These are phyloP conservation scores for Cyclostephanos invisitatus DNA, from an alignment of 108 stramenopile genomes.

Conservation along the genomic window DNA sequence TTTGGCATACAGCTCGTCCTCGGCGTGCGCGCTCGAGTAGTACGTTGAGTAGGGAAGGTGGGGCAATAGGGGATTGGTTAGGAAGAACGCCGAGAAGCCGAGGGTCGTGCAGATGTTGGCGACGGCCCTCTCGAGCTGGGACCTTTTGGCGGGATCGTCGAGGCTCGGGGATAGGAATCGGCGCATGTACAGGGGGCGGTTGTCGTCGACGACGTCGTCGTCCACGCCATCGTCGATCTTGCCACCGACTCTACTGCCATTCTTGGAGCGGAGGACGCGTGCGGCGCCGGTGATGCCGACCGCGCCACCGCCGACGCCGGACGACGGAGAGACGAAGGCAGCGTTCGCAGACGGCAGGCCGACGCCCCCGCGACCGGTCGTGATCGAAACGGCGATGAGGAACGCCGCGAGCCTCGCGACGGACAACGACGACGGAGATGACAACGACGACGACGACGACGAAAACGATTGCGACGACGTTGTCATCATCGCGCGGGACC, in stretches of 20 bases:
- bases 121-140: constrained; percentile 36
- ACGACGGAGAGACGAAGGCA: background rate
- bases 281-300: background rate
- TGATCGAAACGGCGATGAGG: background rate
- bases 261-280: background rate
- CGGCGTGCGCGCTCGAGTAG: constrained; percentile 65
- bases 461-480: background rate
- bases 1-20: constrained; percentile 86
- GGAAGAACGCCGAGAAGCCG: constrained; percentile 46
- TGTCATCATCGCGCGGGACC: constrained; percentile 26
- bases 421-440: constrained; percentile 5
- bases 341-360: background rate
- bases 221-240: too few species aligned
- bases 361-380: background rate
- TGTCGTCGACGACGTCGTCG: background rate
- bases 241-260: too few species aligned
- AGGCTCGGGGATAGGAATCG: background rate
- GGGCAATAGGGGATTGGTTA: constrained; percentile 46
- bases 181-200: background rate
- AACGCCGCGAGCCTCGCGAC: constrained; percentile 15
- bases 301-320: background rate
- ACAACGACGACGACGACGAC: constrained; percentile 9
- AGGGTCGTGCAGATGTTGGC: constrained; percentile 43
- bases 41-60: constrained; percentile 35
- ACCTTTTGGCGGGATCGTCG: constrained; percentile 22